Base-by-base conservation (phyloP, 257 asterid species). In the Coffea eugenioides region DNA sequence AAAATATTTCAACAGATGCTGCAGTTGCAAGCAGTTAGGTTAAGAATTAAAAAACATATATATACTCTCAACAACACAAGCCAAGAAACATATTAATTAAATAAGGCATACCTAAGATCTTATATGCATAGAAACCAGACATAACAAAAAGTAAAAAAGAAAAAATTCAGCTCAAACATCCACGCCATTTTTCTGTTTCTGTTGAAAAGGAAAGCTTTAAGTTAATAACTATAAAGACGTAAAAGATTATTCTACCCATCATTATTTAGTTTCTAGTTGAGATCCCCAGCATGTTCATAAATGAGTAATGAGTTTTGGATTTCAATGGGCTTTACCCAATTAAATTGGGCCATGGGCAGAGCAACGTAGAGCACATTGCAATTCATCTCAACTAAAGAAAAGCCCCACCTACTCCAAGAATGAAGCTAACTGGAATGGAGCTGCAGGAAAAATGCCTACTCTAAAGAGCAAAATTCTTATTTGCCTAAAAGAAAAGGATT, bases 1-100 rank as follows among this genome's bases (percentile, higher is more conserved):
- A 41, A 43, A 34, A 79, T n/a, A n/a, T 21, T 46, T 49, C 10
- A 54, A 46, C 74, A 68, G 68, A 77, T 65, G 65, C 66, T 70
- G 69, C 27, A 41, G 54, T 13, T 54, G 56, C 54, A 80, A 39
- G 23, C 51, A 65, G 31, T 36, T 13, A 43, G 13, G 62, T 76
- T 45, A 13, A 64, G 23, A 56, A 16, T 51, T 54, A 61, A 75
- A 51, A 25, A 56, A 52, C 11, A 25, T 5, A 13, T n/a, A 49
- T 20, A 43, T 31, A 31, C 34, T 31, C 34, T 21, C 54, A 39
- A 59, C 64, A 43, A 8, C 65, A 39, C 46, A 49, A 77, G 4
- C 27, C 49, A 66, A 16, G 20, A 34, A 73, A 31, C 27, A 31
- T 48, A 73, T 27, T 46, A 46, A 15, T 57, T 16, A 49, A 2